Evolutionary conservation across 352 stramenopile species (phyloP).

Genomic region (Phytophthora fragariae): DNA sequence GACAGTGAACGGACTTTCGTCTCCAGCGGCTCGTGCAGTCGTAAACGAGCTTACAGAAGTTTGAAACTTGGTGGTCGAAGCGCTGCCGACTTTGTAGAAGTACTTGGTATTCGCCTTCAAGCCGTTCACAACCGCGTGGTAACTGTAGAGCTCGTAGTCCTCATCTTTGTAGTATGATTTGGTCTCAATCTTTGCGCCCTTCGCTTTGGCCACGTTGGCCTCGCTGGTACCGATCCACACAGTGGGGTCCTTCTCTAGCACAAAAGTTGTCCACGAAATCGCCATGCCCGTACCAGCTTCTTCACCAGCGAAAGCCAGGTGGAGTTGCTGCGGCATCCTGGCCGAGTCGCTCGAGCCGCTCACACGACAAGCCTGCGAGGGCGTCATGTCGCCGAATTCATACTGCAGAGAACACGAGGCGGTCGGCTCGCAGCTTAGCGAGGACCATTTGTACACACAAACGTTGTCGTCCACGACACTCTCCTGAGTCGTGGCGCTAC

Average conservation of each 20-base stretch:
- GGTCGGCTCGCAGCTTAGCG: not conserved
- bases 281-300: not conserved
- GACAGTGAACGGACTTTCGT: constrained; percentile 26
- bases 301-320: not conserved
- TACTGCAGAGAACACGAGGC: not conserved
- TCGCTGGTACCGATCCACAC: not conserved
- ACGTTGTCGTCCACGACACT: not conserved
- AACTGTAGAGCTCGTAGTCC: constrained; percentile 27
- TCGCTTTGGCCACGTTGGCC: not conserved
- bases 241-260: not conserved
- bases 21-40: not conserved
- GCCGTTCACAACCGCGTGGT: not conserved
- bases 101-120: not conserved
- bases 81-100: not conserved
- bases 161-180: not conserved
- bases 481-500: not conserved
- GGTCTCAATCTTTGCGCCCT: not conserved
- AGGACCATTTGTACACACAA: not conserved
- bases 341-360: not conserved
- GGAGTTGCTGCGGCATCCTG: not conserved
- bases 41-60: no score
- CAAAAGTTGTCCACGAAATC: not conserved
- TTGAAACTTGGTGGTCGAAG: no score
- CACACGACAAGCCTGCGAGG: not conserved
- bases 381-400: not conserved